Base-by-base conservation (phyloP, 345 rosid species). In the Nephelium lappaceum region DNA sequence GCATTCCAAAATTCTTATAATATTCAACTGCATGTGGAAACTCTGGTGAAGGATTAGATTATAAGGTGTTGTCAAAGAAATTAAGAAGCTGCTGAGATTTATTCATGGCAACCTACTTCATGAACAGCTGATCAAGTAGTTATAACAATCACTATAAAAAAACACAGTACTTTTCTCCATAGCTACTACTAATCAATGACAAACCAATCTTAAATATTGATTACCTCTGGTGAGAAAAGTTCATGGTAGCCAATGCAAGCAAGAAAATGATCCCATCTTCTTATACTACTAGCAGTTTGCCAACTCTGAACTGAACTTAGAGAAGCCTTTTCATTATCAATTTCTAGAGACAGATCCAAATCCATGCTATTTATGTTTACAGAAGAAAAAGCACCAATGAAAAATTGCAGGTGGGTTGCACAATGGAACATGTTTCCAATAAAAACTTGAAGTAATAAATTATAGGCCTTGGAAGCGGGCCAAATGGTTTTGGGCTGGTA, bases 211-310 rank as follows among this genome's bases (percentile, higher is more conserved):
- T 31, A 31, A 31, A 31, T 31, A 31, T 31, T 31, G 36, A 31
- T 69, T 77, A 80, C 82, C 84, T 84, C 75, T 21, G 39, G 53
- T 12, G 84, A 75, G 63, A 60, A 78, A 38, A 84, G 39, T 75
- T 81, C 84, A 68, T 76, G 76, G 45, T 71, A 73, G 18, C 84
- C 84, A 68, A 84, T 18, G 53, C 31, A 75, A 36, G 78, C 36
- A 64, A 75, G 78, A 66, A 75, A 75, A 6, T 36, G 8, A n/a
- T 65, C 62, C 71, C 8, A 25, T 74, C 70, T 65, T 64, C 71
- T 65, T 49, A 21, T 19, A 18, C 42, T 27, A 23, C 11, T 61
- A 5, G 4, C 23, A 18, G 51, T 73, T 61, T 42, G 57, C 42
- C 38, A 9, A 42, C 62, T 72, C 38, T 73, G 49, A 58, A 58